phyloP scores from a whole-genome alignment of 2,329 filamentous ascomycete species.

The Claviceps maximensis region DNA sequence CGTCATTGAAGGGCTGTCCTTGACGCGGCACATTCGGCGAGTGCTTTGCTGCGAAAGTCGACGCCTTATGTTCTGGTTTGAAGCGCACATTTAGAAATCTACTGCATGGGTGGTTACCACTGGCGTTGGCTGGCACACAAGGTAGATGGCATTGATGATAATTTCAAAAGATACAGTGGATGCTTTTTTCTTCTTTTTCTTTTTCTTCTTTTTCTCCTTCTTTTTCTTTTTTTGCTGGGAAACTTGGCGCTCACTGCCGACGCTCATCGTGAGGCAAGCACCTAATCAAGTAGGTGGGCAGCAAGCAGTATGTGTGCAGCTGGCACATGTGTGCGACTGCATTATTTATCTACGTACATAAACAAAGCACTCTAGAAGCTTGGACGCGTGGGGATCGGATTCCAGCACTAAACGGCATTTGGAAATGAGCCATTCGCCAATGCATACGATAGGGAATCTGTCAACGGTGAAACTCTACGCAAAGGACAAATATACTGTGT shows the following conservation, averaged over 20 bases:
- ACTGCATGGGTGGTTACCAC: background rate
- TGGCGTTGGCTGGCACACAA: constrained; percentile 10
- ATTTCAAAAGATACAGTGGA: background rate
- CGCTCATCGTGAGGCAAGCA: background rate
- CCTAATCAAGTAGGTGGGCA: background rate
- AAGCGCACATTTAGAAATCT: background rate
- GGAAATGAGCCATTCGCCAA: background rate
- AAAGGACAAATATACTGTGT: no score
- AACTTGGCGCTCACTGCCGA: background rate
- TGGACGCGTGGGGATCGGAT: background rate
- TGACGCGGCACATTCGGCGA: background rate
- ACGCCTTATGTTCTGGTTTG: background rate
- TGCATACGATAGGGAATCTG: no score
- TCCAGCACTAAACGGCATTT: background rate
- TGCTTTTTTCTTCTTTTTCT: no score
- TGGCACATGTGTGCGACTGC: background rate
- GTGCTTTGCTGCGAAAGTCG: background rate
- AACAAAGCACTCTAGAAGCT: background rate
- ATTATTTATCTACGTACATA: no score
- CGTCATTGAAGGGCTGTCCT: background rate
- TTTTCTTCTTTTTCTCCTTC: no score
- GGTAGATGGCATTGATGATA: constrained; percentile 10
- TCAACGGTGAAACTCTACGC: no score
- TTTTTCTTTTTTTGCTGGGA: background rate
- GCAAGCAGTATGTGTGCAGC: no score